These are phyloP conservation scores for Hyaloperonospora arabidopsidis DNA, from an alignment of 352 stramenopile genomes.

Conservation along the genomic window DNA sequence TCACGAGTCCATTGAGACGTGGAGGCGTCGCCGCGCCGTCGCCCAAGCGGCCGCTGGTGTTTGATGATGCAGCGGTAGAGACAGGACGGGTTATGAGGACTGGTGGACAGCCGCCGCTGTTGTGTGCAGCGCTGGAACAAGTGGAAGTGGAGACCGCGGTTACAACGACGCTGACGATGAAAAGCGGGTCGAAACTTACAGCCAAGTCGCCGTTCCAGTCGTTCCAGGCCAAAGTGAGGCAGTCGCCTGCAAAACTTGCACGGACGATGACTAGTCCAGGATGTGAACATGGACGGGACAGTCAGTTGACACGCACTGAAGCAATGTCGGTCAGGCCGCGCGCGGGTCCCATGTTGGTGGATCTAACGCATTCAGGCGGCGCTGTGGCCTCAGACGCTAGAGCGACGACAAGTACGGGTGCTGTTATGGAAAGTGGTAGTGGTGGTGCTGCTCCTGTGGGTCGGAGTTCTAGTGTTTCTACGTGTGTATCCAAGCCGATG, in stretches of 20 bases:
- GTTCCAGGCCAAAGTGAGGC: constrained; percentile 64
- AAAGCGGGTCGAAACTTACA: constrained; percentile 9
- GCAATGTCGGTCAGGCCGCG: constrained; percentile 7
- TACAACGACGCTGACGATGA: constrained; percentile 16
- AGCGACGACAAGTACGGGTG: neutral
- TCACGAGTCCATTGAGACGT: constrained; percentile 31
- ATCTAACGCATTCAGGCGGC: constrained; percentile 21
- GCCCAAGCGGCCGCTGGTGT: constrained; percentile 32
- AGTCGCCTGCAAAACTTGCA: constrained; percentile 15
- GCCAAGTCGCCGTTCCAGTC: constrained; percentile 74
- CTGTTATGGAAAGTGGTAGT: neutral
- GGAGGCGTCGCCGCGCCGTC: constrained; percentile 28
- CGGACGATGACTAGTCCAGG: constrained; percentile 12
- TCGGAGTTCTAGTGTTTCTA: constrained; percentile 4
- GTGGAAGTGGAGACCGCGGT: constrained; percentile 30
- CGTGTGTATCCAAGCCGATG: constrained; percentile 34
- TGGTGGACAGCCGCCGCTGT: constrained; percentile 19
- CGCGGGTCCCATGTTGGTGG: constrained; percentile 28
- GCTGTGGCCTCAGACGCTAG: neutral
- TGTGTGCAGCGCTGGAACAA: constrained; percentile 36
- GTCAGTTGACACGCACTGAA: constrained; percentile 3
- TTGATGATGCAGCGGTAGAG: constrained; percentile 12
- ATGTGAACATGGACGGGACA: neutral
- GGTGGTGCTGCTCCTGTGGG: constrained; percentile 5
- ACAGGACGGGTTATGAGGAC: constrained; percentile 5